Evolutionary conservation across 495 filamentous ascomycete genomes (phyloP).

Genomic region (Ramalina peruviana): DNA sequence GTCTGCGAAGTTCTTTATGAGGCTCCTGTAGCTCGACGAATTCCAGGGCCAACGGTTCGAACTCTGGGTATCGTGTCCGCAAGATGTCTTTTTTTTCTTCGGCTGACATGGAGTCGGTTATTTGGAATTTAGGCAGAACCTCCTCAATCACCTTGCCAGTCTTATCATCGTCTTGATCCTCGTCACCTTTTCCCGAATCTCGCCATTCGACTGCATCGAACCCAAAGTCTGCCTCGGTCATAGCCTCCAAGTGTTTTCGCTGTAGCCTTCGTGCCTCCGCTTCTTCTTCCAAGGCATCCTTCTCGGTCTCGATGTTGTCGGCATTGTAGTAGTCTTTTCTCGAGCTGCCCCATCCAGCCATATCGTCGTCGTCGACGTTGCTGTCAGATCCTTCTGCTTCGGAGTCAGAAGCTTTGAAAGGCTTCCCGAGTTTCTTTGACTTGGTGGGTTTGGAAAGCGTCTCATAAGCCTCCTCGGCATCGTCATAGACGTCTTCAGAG

Average conservation of each 20-base stretch:
- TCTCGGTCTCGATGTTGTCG: slow-evolving; percentile 78
- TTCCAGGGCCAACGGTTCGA: slow-evolving; percentile 70
- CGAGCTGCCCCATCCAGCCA: slow-evolving; percentile 72
- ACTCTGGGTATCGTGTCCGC: slow-evolving; percentile 75
- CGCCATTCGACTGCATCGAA: slow-evolving; percentile 84
- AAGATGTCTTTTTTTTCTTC: slow-evolving; percentile 67
- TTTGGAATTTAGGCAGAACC: slow-evolving; percentile 63
- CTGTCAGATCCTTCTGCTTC: slow-evolving; percentile 23
- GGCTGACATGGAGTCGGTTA: slow-evolving; percentile 62
- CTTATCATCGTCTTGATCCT: slow-evolving; percentile 24
- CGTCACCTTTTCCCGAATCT: slow-evolving; percentile 28
- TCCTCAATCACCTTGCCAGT: slow-evolving; percentile 54
- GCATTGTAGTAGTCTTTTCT: slow-evolving; percentile 88
- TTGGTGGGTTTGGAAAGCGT: not conserved
- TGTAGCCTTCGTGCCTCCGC: slow-evolving; percentile 75
- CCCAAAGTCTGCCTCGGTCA: slow-evolving; percentile 81
- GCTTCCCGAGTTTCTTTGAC: not conserved
- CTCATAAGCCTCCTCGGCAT: slow-evolving; percentile 29
- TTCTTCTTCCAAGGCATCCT: slow-evolving; percentile 86
- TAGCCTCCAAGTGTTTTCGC: slow-evolving; percentile 70
- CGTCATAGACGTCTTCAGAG: slow-evolving; percentile 38
- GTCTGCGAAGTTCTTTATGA: slow-evolving; percentile 38
- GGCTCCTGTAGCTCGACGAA: slow-evolving; percentile 56
- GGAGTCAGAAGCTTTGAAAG: slow-evolving; percentile 13
- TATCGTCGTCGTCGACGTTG: slow-evolving; percentile 57